Evolutionary conservation across 2,329 filamentous ascomycete species (phyloP), one percentile per base, ranked within the genome.

Genomic region (Epichloe gansuensis): DNA sequence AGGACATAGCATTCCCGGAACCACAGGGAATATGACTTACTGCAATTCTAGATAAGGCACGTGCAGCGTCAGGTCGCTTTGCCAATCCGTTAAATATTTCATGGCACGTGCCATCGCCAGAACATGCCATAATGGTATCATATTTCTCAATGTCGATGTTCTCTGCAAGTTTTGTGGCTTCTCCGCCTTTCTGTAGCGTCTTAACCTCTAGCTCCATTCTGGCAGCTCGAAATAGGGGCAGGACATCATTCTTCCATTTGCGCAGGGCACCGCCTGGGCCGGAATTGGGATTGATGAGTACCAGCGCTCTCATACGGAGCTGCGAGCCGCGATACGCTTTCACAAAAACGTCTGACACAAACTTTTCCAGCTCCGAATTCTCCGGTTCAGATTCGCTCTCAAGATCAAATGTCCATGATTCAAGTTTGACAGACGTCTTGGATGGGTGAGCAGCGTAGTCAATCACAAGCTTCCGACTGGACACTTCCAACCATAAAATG

Each of bases 81-180:
- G 81, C 90, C 35, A 98, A 72, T 0, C 93, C 93, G 64, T 98
- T 97, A 73, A 96, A 95, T 8, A 95, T 86, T 68, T 98, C 93
- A 65, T 95, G 86, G 0, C 89, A 85, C 41, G 95, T 75, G 9
- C 93, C 93, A 61, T 98, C 93, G 4, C 93, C 93, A 0, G 91
- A 96, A 64, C 89, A 93, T 56, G 88, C 88, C 28, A 91, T 82
- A 13, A 97, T 78, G 8, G 90, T 85, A 69, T 98, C 93, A 67
- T 83, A 95, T 2, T 77, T 79, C 47, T 90, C 80, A 31, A 93
- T 76, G 63, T 96, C 87, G 48, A 95, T 69, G 43, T 82, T 76
- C 63, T 86, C 76, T 11, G 82, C 83, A 55, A 97, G 83, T 21
- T 88, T 85, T 1, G 84, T 75, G 1, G 88, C 93, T 68, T 97